A percentile compares a stretch with the other conserved stretches of the same genome.
phyloP scores from a whole-genome alignment of 768 basidiomycete genomes.

The Cystofilobasidium capitatum region DNA sequence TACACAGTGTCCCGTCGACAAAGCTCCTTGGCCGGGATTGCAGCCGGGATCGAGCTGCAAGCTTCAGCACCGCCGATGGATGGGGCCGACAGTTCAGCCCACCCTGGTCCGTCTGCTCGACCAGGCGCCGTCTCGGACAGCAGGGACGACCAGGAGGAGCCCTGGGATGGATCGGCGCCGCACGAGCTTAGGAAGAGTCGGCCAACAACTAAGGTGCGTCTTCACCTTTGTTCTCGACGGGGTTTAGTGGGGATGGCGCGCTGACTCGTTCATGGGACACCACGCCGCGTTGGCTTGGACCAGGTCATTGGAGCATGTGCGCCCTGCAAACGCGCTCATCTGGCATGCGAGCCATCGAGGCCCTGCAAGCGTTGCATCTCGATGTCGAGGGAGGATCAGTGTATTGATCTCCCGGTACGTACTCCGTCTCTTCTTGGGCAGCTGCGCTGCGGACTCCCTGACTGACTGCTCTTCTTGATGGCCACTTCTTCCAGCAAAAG shows the following conservation, averaged over 20 bases:
- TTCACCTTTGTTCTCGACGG: neutral
- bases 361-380: neutral
- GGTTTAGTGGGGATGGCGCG: neutral
- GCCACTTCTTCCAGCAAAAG: neutral
- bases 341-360: neutral
- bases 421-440: neutral
- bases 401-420: neutral
- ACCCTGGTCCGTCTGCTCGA: too few relatives aligned
- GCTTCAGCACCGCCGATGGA: too few relatives aligned
- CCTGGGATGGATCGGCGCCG: constrained; percentile 1
- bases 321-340: neutral
- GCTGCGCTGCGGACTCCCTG: neutral
- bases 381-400: neutral
- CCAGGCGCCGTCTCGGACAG: too few relatives aligned
- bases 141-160: too few relatives aligned
- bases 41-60: too few relatives aligned
- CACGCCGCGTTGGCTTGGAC: neutral
- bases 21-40: too few relatives aligned
- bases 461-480: neutral
- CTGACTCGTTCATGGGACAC: too few relatives aligned
- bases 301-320: constrained; percentile 2
- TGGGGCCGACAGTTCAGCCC: too few relatives aligned
- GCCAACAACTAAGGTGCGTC: neutral
- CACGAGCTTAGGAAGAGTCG: neutral
- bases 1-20: too few relatives aligned